Conservation (phyloP, 176 grass and related monocot genomes). For the barley (Hordeum vulgare) region DNA sequence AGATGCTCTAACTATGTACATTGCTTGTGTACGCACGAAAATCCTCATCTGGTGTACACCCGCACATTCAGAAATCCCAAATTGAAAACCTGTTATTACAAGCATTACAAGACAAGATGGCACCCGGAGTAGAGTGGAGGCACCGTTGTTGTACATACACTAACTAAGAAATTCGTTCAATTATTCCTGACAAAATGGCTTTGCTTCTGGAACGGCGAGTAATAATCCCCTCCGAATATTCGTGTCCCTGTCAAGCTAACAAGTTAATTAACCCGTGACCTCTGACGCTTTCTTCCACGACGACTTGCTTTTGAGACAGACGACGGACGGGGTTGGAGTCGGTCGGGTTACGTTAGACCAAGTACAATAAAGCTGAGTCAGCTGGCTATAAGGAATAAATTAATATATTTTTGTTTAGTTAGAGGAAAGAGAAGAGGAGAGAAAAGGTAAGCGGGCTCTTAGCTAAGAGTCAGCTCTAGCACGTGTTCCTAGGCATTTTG, state of each 20-base stretch:
- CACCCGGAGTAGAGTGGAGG: not conserved
- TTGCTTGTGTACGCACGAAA: too few relatives aligned
- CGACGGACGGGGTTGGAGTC: not conserved
- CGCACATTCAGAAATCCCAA: not conserved
- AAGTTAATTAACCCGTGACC: not conserved
- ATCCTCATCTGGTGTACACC: too few relatives aligned
- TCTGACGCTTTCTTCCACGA: not conserved
- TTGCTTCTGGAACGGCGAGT: not conserved
- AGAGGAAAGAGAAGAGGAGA: too few relatives aligned
- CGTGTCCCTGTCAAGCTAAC: not conserved
- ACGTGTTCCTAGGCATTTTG: too few relatives aligned
- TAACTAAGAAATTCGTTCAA: not conserved
- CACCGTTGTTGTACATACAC: not conserved
- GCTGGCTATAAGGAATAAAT: too few relatives aligned
- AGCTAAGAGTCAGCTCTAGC: too few relatives aligned
- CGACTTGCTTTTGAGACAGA: not conserved
- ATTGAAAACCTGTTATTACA: not conserved
- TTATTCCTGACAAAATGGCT: not conserved
- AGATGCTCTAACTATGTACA: too few relatives aligned
- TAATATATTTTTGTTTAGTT: too few relatives aligned
- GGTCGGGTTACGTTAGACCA: too few relatives aligned
- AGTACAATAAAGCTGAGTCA: too few relatives aligned
- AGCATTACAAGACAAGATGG: not conserved
- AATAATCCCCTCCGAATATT: not conserved
- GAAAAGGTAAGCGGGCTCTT: too few relatives aligned